Evolutionary conservation across 1,139 yeast genomes (phyloP).

Genomic region (Kodamaea anthophila): DNA sequence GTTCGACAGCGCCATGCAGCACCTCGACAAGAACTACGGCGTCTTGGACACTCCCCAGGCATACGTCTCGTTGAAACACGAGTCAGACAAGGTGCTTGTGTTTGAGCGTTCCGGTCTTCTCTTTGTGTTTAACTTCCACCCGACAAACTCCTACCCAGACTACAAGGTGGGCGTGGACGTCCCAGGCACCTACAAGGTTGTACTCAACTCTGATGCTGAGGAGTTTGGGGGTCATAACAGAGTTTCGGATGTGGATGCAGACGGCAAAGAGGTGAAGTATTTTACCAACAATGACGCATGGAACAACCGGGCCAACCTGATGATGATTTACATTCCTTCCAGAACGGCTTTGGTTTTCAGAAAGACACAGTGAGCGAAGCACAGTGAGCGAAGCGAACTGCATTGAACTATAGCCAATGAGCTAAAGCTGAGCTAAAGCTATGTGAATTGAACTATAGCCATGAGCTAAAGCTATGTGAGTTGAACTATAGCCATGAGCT

Average conservation of each 20-base stretch:
- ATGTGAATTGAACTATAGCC: too few relatives aligned
- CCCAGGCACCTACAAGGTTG: conserved; percentile 70
- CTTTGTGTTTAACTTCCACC: conserved; percentile 86
- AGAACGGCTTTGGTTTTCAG: conserved; percentile 72
- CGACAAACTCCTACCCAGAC: conserved; percentile 74
- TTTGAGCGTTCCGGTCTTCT: conserved; percentile 84
- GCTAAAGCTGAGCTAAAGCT: too few relatives aligned
- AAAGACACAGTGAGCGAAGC: conserved; percentile 7
- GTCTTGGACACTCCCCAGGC: conserved; percentile 79
- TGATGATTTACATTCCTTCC: conserved; percentile 79
- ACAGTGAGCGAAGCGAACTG: conserved; percentile 1
- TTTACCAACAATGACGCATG: conserved; percentile 71
- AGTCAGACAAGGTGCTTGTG: conserved; percentile 78
- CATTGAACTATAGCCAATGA: too few relatives aligned
- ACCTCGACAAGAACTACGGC: conserved; percentile 58
- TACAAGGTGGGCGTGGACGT: conserved; percentile 83
- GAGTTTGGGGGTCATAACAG: conserved; percentile 80
- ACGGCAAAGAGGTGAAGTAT: conserved; percentile 38
- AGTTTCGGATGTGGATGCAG: conserved; percentile 46
- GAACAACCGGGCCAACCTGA: conserved; percentile 71
- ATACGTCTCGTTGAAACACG: conserved; percentile 82
- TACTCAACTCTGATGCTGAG: conserved; percentile 65
- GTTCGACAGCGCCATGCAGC: conserved; percentile 83
- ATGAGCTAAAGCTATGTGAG: too few relatives aligned
- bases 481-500: too few relatives aligned